Conservation (phyloP, 352 stramenopile species). For the Sclerospora graminicola region DNA sequence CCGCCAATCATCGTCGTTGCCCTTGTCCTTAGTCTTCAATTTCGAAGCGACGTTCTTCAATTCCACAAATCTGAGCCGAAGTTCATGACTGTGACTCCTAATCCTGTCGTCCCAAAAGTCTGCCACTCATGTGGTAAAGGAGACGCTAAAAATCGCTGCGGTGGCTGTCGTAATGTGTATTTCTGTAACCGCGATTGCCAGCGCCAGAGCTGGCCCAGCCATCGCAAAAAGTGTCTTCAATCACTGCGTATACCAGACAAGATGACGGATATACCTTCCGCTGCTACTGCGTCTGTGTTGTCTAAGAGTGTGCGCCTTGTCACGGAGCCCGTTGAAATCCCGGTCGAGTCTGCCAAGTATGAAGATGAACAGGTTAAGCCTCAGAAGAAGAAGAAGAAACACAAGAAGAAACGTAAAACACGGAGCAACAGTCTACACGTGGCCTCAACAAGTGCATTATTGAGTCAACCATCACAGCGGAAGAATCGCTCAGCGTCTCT, state of each 20-base stretch:
- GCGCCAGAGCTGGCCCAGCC: conserved; percentile 40
- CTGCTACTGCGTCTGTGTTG: conserved; percentile 8
- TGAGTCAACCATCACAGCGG: conserved; percentile 13
- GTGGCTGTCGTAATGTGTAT: conserved; percentile 53
- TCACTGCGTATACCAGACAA: neutral
- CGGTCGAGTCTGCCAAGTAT: conserved; percentile 9
- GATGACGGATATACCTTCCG: conserved; percentile 12
- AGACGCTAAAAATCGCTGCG: conserved; percentile 60
- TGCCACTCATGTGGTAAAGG: conserved; percentile 37
- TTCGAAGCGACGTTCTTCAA: too few relatives aligned
- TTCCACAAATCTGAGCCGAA: too few relatives aligned
- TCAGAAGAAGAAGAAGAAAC: conserved; percentile 62
- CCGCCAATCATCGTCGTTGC: too few relatives aligned
- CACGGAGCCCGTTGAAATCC: conserved; percentile 29
- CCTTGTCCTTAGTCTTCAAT: too few relatives aligned
- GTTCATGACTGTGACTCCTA: too few relatives aligned
- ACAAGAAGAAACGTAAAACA: conserved; percentile 60
- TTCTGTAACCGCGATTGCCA: conserved; percentile 78
- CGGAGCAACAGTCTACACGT: conserved; percentile 66
- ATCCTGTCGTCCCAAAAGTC: too few relatives aligned
- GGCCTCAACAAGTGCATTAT: conserved; percentile 12
- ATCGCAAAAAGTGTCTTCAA: conserved; percentile 36
- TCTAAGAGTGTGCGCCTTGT: conserved; percentile 35
- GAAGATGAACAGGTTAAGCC: conserved; percentile 10
- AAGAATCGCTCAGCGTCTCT: conserved; percentile 65